Conservation (phyloP, 2,329 filamentous ascomycete genomes). For the Chaetomium sp. region DNA sequence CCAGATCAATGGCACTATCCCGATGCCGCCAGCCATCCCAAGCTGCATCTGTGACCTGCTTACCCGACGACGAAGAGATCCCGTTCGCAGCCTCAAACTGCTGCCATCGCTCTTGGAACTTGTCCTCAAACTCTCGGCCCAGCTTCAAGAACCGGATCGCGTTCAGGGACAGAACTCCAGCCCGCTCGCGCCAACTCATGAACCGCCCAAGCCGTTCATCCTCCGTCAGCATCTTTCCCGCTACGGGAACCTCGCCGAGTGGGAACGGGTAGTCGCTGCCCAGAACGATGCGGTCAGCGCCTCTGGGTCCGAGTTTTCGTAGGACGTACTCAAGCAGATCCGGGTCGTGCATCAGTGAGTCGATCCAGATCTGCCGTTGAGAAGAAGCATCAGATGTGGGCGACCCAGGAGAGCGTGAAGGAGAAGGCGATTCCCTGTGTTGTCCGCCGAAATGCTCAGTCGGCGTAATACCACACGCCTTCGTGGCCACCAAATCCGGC, state of each 20-base stretch:
- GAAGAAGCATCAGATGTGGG: neutral
- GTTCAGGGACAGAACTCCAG: slow-evolving; percentile 28
- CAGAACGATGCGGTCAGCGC: slow-evolving; percentile 27
- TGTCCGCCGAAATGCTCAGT: slow-evolving; percentile 24
- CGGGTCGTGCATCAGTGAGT: slow-evolving; percentile 31
- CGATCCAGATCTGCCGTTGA: slow-evolving; percentile 28
- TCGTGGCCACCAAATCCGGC: slow-evolving; percentile 29
- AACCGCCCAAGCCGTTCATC: slow-evolving; percentile 24
- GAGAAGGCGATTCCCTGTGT: neutral
- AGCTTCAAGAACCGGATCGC: slow-evolving; percentile 29
- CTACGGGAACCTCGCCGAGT: slow-evolving; percentile 30
- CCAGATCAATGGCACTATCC: slow-evolving; percentile 10
- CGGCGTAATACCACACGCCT: slow-evolving; percentile 27
- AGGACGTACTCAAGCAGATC: slow-evolving; percentile 30
- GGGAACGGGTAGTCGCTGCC: slow-evolving; percentile 34
- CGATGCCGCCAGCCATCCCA: slow-evolving; percentile 10
- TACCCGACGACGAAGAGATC: neutral
- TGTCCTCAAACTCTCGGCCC: slow-evolving; percentile 22
- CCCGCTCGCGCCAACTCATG: slow-evolving; percentile 28
- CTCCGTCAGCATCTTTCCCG: slow-evolving; percentile 29
- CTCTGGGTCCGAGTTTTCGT: slow-evolving; percentile 27
- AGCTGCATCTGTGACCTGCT: neutral
- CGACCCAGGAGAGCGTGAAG: neutral
- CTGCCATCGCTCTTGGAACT: slow-evolving; percentile 21
- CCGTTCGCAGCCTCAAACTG: slow-evolving; percentile 14